Percentiles rank a stretch among this genome's conserved stretches.
phyloP scores from a whole-genome alignment of 352 stramenopile species.

The Phytophthora idaei region DNA sequence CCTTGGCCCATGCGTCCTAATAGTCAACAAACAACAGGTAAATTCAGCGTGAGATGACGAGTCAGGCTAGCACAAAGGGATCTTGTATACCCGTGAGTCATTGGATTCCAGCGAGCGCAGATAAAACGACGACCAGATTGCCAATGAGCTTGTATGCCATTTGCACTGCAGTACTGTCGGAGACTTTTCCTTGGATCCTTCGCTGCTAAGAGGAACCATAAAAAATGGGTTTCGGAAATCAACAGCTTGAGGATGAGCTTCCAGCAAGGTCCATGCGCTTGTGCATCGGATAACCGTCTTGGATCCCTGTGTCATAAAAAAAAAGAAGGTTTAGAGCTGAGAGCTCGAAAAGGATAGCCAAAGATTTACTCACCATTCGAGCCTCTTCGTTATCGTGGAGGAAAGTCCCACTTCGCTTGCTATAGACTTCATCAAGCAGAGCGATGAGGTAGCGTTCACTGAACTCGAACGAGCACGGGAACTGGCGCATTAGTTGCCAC shows the following conservation, averaged over 20 bases:
- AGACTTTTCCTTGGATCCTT: slow-evolving; percentile 53
- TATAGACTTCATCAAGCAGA: slow-evolving; percentile 96
- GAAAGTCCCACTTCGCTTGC: slow-evolving; percentile 97
- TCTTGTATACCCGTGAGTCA: slow-evolving; percentile 77
- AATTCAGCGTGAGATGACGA: slow-evolving; percentile 14
- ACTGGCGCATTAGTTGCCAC: slow-evolving; percentile 97
- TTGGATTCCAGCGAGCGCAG: slow-evolving; percentile 83
- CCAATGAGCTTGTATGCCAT: slow-evolving; percentile 84
- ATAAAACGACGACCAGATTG: slow-evolving; percentile 87
- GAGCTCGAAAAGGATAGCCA: not conserved
- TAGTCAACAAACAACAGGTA: slow-evolving; percentile 4
- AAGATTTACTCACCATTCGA: slow-evolving; percentile 43
- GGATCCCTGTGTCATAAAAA: slow-evolving; percentile 41
- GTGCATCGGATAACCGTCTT: slow-evolving; percentile 66
- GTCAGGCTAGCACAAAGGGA: slow-evolving; percentile 34
- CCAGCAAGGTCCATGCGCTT: slow-evolving; percentile 71
- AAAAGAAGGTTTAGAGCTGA: not conserved
- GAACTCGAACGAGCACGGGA: slow-evolving; percentile 98
- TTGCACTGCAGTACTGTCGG: slow-evolving; percentile 82
- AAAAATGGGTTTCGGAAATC: slow-evolving; percentile 87
- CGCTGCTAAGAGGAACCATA: slow-evolving; percentile 52
- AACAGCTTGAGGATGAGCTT: slow-evolving; percentile 36
- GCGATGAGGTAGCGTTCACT: slow-evolving; percentile 93
- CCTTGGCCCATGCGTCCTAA: slow-evolving; percentile 85
- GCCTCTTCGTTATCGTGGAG: slow-evolving; percentile 96